Conservation (phyloP, 371 early-diverging fungal species). For the Mucor saturninus region DNA sequence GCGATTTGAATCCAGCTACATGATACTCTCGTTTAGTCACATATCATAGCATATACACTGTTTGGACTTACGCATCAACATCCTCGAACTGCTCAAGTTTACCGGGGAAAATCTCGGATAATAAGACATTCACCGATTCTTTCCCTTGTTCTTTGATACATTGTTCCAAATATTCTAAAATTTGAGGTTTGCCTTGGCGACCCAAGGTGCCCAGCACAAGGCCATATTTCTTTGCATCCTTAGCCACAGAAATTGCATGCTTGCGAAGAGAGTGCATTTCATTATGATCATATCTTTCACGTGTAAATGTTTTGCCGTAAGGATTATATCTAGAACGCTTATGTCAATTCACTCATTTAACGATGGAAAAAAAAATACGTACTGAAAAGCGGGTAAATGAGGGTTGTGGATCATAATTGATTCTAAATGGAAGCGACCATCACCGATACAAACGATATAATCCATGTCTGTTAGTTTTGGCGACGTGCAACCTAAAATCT, state of each 20-base stretch:
- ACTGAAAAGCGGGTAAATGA: slow-evolving; percentile 84
- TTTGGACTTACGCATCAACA: slow-evolving; percentile 77
- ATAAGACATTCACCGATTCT: slow-evolving; percentile 76
- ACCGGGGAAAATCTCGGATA: slow-evolving; percentile 93
- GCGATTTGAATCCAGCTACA: slow-evolving; percentile 95
- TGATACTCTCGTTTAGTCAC: neutral
- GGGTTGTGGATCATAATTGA: slow-evolving; percentile 99
- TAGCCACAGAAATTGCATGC: slow-evolving; percentile 79
- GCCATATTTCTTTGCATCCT: slow-evolving; percentile 81
- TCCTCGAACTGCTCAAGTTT: slow-evolving; percentile 89
- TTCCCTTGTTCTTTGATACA: slow-evolving; percentile 68
- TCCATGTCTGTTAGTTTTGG: slow-evolving; percentile 83
- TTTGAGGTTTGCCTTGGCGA: slow-evolving; percentile 96
- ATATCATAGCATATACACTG: neutral
- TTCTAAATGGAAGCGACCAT: slow-evolving; percentile 99
- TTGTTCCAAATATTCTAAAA: slow-evolving; percentile 82
- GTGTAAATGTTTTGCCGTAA: slow-evolving; percentile 89
- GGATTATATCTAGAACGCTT: slow-evolving; percentile 86
- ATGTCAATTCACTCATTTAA: neutral
- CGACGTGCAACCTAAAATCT: slow-evolving; percentile 99
- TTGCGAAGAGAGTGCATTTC: slow-evolving; percentile 90
- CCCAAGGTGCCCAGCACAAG: slow-evolving; percentile 97
- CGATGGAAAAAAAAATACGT: slow-evolving; percentile 13
- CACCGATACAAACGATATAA: slow-evolving; percentile 87
- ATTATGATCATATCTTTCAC: slow-evolving; percentile 93